Evolutionary conservation across 768 basidiomycete species (phyloP), one percentile per base, ranked within the genome.

Genomic region (Xerocomellus amylosporus): DNA sequence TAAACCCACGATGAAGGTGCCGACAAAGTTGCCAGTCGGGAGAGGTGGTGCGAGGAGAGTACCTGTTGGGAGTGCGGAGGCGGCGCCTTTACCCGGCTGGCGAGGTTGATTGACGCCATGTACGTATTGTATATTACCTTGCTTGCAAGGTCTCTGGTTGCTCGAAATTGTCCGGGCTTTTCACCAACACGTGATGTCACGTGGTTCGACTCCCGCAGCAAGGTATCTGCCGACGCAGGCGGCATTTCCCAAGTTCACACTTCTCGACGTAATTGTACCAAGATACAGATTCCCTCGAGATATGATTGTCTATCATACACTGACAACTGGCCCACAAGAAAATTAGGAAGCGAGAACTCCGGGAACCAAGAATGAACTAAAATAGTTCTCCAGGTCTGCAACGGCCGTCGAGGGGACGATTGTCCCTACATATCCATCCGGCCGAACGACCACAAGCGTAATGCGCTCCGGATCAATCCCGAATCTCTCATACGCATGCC

Each of bases 41-140:
- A 74, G 69, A 55, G 76, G 75, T 28, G 87, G 85, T 7, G 79
- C 87, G 5, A 74, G 87, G 60, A 75, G 87, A 53, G 86, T 90
- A 24, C 83, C 78, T 5, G 72, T 87, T n/a, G 80, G 82, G 56
- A 87, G 85, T 58, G 77, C 77, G 2, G 85, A 87, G 51, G 86
- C 86, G 5, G 82, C 82, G 5, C 69, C 76, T 7, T 68, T 70
- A 12, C 80, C 77, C 33, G 74, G 75, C 1, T 78, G 84, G 78
- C 77, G 77, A 64, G 77, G 76, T 15, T 84, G 62, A 71, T 46
- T 9, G 36, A 51, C 13, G 14, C 20, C 7, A 36, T 31, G 20
- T 22, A 49, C 49, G 26, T 47, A 53, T 49, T 59, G 19, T 69
- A 53, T 54, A n/a, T n/a, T n/a, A n/a, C n/a, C n/a, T n/a, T n/a